Evolutionary conservation across 2,329 filamentous ascomycete species (phyloP).

Genomic region (Colletotrichum liaoningense): DNA sequence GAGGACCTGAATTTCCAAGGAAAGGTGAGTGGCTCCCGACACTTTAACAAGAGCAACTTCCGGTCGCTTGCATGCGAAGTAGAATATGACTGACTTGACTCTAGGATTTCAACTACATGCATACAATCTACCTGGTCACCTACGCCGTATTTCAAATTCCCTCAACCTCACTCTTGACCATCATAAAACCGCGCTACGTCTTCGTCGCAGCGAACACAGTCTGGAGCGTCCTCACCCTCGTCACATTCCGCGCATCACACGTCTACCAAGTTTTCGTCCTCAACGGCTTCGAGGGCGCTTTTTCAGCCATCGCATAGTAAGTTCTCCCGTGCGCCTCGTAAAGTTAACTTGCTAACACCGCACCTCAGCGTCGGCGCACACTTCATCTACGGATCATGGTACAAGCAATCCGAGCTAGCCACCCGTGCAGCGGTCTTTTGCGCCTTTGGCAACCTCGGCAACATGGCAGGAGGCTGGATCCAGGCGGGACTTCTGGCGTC

Average conservation of each 20-base stretch:
- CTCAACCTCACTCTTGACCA: constrained; percentile 47
- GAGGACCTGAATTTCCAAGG: constrained; percentile 50
- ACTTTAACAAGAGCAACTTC: not conserved
- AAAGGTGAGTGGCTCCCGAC: constrained; percentile 35
- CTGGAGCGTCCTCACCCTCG: constrained; percentile 56
- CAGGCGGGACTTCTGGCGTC: constrained; percentile 52
- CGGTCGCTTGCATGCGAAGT: too few relatives aligned
- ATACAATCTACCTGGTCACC: constrained; percentile 48
- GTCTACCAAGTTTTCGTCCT: constrained; percentile 57
- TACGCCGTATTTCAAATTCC: constrained; percentile 59
- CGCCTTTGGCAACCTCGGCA: constrained; percentile 54
- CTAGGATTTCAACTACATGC: constrained; percentile 53
- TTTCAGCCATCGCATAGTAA: constrained; percentile 56
- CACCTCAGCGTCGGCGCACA: constrained; percentile 48
- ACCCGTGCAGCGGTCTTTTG: constrained; percentile 54
- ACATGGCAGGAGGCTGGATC: constrained; percentile 58
- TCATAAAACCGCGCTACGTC: constrained; percentile 29
- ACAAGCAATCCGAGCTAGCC: constrained; percentile 54
- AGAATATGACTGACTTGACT: not conserved
- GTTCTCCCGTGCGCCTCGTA: constrained; percentile 10
- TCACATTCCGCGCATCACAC: constrained; percentile 53
- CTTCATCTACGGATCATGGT: constrained; percentile 58
- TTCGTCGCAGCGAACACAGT: constrained; percentile 51
- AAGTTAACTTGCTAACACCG: constrained; percentile 40
- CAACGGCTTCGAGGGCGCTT: constrained; percentile 56